Base-by-base conservation (phyloP, 345 rosid species). In the Eucalyptus victrix region DNA sequence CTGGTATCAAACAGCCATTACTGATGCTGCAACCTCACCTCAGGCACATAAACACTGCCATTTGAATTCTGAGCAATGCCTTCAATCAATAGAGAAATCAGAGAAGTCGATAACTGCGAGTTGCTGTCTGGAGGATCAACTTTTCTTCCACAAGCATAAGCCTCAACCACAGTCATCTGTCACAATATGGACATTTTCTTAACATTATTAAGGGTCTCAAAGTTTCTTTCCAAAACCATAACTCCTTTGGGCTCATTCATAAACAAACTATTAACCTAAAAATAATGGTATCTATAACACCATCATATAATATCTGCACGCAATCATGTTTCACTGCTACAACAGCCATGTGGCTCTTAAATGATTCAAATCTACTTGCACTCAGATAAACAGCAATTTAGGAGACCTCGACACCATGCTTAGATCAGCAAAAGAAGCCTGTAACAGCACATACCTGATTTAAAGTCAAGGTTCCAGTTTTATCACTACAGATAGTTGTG, bases 121-220 rank as follows among this genome's bases (percentile, higher is more conserved):
- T 92, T 90, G 90, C 93, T 94, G 87, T 94, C 93, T 3, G 94
- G 93, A 91, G 93, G 92, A 90, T 92, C 93, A 87, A 93, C 91
- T 88, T 94, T 96, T 88, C 91, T 93, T 88, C 89, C 94, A 87
- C 98, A 97, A 91, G 92, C 91, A 93, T 92, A 94, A 87, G 95
- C 96, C 93, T 94, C 98, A 80, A 98, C 97, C 54, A 98, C 97
- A 19, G 98, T 95, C 99, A 98, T 98, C 99, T 98, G 90, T 32
- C 47, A 81, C 76, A n/a, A 37, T 11, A 76, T 76, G 83, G 17
- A 76, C 83, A 76, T 21, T 40, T 76, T 76, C 47, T 76, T 40
- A 13, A 76, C 3, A 0, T 76, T 40, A 76, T 40, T 4, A 40
- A 76, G 47, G 47, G 9, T 40, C 17, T 6, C 47, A 12, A 76